A percentile compares a stretch with the other conserved stretches of the same genome.
Conservation (phyloP, 2,329 filamentous ascomycete species). For the Hypomyces rosellus region DNA sequence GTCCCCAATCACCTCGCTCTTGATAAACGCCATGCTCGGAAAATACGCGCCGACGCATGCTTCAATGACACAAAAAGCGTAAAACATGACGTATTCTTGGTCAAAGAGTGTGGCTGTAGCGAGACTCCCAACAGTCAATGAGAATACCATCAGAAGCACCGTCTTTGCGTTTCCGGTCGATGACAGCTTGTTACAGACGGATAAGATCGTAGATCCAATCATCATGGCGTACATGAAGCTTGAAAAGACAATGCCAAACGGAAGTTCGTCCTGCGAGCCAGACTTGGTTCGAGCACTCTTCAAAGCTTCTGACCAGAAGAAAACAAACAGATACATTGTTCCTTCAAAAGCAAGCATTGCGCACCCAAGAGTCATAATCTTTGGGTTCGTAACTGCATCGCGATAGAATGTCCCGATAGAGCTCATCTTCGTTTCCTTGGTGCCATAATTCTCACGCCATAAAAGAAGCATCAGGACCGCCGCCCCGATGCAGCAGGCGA, state of each 20-base stretch:
- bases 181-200: neutral
- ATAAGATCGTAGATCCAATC: slow-evolving; percentile 39
- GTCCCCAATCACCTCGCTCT: slow-evolving; percentile 48
- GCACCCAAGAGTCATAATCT: slow-evolving; percentile 45
- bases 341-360: slow-evolving; percentile 54
- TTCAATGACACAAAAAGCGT: slow-evolving; percentile 52
- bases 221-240: slow-evolving; percentile 53
- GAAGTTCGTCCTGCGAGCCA: slow-evolving; percentile 23
- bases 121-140: slow-evolving; percentile 30
- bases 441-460: slow-evolving; percentile 24
- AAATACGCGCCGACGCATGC: slow-evolving; percentile 52
- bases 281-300: slow-evolving; percentile 31
- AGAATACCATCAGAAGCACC: slow-evolving; percentile 29
- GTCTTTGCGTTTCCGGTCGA: slow-evolving; percentile 18
- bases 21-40: slow-evolving; percentile 49
- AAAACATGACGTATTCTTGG: slow-evolving; percentile 41
- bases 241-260: slow-evolving; percentile 47
- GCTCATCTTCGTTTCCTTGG: neutral
- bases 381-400: slow-evolving; percentile 6
- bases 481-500: slow-evolving; percentile 34
- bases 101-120: slow-evolving; percentile 36
- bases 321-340: slow-evolving; percentile 57
- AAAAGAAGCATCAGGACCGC: slow-evolving; percentile 35
- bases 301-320: slow-evolving; percentile 55
- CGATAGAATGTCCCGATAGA: neutral